These are phyloP conservation scores for Apiotrichum sp. DNA, from an alignment of 1,284 basidiomycete species.

Conservation along the genomic window DNA sequence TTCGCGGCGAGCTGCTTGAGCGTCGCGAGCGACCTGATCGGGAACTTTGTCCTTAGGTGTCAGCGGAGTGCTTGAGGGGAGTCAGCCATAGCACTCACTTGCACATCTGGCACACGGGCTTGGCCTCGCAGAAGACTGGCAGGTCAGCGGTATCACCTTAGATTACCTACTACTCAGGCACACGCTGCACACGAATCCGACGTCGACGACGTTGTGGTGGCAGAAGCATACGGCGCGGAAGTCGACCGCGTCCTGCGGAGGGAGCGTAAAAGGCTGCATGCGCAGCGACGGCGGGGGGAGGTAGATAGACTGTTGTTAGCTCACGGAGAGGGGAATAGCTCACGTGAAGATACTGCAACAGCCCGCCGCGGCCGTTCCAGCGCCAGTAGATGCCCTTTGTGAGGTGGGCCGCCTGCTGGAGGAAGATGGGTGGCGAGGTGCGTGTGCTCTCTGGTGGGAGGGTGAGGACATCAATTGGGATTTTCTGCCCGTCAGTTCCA, in stretches of 20 bases:
- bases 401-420: slow-evolving; percentile 94
- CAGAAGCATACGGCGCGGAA: slow-evolving; percentile 98
- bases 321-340: slow-evolving; percentile 24
- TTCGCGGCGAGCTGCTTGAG: slow-evolving; percentile 52
- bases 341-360: slow-evolving; percentile 83
- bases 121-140: not conserved
- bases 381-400: slow-evolving; percentile 91
- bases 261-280: slow-evolving; percentile 65
- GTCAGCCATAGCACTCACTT: slow-evolving; percentile 50
- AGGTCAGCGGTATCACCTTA: too few relatives aligned
- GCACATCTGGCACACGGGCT: slow-evolving; percentile 72
- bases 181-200: slow-evolving; percentile 96
- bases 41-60: slow-evolving; percentile 73
- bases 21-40: slow-evolving; percentile 75
- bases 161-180: slow-evolving; percentile 70
- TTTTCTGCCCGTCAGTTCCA: slow-evolving; percentile 58
- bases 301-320: slow-evolving; percentile 76
- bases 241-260: slow-evolving; percentile 90
- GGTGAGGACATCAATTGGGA: slow-evolving; percentile 93
- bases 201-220: slow-evolving; percentile 91
- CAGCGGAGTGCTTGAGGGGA: not conserved
- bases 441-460: slow-evolving; percentile 67
- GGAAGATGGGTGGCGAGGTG: slow-evolving; percentile 65
- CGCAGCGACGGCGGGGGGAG: slow-evolving; percentile 74
- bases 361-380: slow-evolving; percentile 60